These are phyloP conservation scores for Hamamelis virginiana DNA, from an alignment of 164 flowering plant species.

Conservation along the genomic window DNA sequence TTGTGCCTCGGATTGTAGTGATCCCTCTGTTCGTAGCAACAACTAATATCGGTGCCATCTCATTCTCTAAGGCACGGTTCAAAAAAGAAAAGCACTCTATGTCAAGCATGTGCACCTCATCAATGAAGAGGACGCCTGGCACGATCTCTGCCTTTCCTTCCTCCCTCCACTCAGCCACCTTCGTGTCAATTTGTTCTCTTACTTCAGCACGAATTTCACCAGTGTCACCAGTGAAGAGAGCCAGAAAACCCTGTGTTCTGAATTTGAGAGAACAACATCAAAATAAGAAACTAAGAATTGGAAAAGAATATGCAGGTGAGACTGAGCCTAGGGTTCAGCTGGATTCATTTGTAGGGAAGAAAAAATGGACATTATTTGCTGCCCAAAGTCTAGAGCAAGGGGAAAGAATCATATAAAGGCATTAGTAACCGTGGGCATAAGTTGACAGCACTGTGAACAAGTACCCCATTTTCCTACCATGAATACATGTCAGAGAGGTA, in stretches of 20 bases:
- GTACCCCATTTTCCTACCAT: not conserved
- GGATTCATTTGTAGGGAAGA: not conserved
- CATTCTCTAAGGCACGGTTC: constrained; percentile 92
- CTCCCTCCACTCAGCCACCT: constrained; percentile 98
- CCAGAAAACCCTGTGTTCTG: constrained; percentile 94
- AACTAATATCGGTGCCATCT: constrained; percentile 89
- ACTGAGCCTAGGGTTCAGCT: not conserved
- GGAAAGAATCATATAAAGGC: not conserved
- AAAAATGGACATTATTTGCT: not conserved
- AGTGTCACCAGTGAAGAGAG: constrained; percentile 93
- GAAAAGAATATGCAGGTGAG: not conserved
- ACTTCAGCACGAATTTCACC: constrained; percentile 94
- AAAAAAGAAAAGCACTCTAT: constrained; percentile 94
- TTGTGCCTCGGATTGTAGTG: constrained; percentile 81
- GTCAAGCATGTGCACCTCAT: constrained; percentile 99
- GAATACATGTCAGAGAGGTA: not conserved
- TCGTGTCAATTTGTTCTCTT: constrained; percentile 89
- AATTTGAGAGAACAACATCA: constrained; percentile 10
- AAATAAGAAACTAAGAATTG: constrained; percentile 1
- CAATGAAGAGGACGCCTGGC: constrained; percentile 98
- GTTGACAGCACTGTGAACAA: not conserved
- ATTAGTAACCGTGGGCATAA: no score
- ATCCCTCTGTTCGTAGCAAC: constrained; percentile 95
- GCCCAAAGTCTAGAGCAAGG: not conserved
- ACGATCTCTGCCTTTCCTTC: constrained; percentile 99